These are phyloP conservation scores for Phoma sp. DNA, from an alignment of 2,329 filamentous ascomycete genomes.

Conservation along the genomic window DNA sequence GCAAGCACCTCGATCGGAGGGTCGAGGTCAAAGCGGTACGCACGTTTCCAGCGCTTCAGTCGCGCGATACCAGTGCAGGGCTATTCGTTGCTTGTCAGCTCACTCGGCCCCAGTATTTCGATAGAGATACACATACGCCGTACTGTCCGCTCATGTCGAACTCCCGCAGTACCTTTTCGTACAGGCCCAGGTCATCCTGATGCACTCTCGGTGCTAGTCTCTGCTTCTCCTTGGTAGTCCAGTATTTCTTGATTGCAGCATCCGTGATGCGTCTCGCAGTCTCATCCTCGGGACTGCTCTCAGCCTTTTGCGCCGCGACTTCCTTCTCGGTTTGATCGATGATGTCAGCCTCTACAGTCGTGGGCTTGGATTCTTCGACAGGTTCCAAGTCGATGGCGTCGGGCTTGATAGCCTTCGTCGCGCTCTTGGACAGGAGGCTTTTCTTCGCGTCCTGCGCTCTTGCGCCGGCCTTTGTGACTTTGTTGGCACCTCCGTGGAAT, in stretches of 20 bases:
- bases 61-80: constrained; percentile 87
- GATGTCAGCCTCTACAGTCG: constrained; percentile 50
- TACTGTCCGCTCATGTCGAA: constrained; percentile 93
- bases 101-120: background rate
- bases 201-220: constrained; percentile 76
- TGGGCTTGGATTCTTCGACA: constrained; percentile 37
- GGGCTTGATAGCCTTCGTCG: constrained; percentile 35
- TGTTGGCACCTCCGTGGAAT: constrained; percentile 62
- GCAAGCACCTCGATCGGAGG: constrained; percentile 91
- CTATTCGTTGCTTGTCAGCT: constrained; percentile 54
- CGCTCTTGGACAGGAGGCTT: constrained; percentile 45
- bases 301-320: constrained; percentile 29
- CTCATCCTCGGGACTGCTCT: constrained; percentile 53
- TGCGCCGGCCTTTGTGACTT: constrained; percentile 64
- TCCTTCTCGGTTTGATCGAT: constrained; percentile 48
- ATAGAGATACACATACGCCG: constrained; percentile 68
- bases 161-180: constrained; percentile 87
- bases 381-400: constrained; percentile 29
- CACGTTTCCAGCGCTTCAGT: constrained; percentile 85
- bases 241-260: constrained; percentile 77
- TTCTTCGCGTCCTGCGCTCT: constrained; percentile 48
- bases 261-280: constrained; percentile 70
- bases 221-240: constrained; percentile 73
- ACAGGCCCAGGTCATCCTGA: constrained; percentile 71
- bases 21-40: constrained; percentile 78